Evolutionary conservation across 1,284 basidiomycete genomes (phyloP).

Genomic region (Agaricales sp.): DNA sequence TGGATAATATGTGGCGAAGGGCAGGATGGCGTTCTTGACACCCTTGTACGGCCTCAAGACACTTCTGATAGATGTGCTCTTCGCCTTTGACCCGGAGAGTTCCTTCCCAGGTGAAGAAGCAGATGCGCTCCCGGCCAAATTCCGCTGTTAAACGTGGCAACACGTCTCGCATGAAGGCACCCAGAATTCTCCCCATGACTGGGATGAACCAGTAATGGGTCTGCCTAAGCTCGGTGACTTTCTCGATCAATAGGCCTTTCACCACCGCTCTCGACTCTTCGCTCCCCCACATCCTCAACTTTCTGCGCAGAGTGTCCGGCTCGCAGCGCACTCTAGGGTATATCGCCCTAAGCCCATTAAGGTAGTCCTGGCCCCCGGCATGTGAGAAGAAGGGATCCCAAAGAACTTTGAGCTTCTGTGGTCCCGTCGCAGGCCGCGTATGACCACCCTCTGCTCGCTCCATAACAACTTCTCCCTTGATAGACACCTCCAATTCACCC

Average conservation of each 20-base stretch:
- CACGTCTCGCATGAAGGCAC: conserved; percentile 32
- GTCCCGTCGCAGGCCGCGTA: neutral
- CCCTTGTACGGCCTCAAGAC: conserved; percentile 2
- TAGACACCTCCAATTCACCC: conserved; percentile 43
- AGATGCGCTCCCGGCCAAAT: conserved; percentile 31
- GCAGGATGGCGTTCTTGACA: neutral
- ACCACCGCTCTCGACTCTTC: conserved; percentile 16
- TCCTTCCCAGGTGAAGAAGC: conserved; percentile 19
- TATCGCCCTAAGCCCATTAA: conserved; percentile 25
- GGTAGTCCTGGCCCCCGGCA: conserved; percentile 28
- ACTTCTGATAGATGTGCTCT: conserved; percentile 14
- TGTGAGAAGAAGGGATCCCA: conserved; percentile 55
- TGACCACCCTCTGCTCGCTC: conserved; percentile 29
- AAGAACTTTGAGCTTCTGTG: conserved; percentile 10
- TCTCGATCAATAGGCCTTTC: conserved; percentile 32
- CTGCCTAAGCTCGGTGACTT: conserved; percentile 29
- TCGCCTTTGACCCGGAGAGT: conserved; percentile 25
- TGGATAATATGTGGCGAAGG: neutral
- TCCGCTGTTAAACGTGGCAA: conserved; percentile 25
- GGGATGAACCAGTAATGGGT: conserved; percentile 31
- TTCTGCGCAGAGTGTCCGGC: conserved; percentile 34
- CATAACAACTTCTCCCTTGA: conserved; percentile 46
- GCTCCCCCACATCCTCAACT: conserved; percentile 23
- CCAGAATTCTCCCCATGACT: conserved; percentile 32
- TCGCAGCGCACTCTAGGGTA: conserved; percentile 18